Conservation (phyloP, 2,329 filamentous ascomycete species). For the Aspergillus ustus region DNA sequence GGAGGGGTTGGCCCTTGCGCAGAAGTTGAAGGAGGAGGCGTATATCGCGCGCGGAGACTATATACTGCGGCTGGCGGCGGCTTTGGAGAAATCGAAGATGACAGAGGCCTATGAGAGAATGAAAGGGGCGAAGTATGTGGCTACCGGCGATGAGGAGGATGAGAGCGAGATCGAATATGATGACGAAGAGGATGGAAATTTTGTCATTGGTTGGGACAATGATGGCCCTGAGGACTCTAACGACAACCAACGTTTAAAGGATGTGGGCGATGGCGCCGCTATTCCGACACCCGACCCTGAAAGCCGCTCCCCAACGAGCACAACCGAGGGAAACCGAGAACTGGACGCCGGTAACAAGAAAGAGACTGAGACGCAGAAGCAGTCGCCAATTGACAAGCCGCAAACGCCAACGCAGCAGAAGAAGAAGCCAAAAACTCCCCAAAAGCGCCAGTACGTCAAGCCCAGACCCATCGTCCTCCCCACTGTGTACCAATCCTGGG, state of each 20-base stretch:
- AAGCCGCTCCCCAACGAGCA: not conserved
- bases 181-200: not conserved
- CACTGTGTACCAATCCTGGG: not conserved
- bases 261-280: not conserved
- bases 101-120: not conserved
- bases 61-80: not conserved
- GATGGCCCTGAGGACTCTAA: not conserved
- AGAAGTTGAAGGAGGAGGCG: not conserved
- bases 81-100: not conserved
- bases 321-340: not conserved
- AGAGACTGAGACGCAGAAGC: too few relatives aligned
- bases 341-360: too few relatives aligned
- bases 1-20: not conserved
- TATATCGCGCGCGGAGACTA: not conserved
- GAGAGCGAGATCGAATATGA: not conserved
- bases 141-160: not conserved
- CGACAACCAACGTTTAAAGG: not conserved
- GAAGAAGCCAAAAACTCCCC: not conserved
- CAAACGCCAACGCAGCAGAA: not conserved
- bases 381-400: not conserved
- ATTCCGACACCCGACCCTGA: too few relatives aligned
- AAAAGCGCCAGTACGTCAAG: not conserved
- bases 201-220: not conserved
- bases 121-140: not conserved
- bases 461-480: not conserved